Percentiles rank a stretch among this genome's conserved stretches.
Conservation (phyloP, 73 alveolate species). For the Loxodes magnus region DNA sequence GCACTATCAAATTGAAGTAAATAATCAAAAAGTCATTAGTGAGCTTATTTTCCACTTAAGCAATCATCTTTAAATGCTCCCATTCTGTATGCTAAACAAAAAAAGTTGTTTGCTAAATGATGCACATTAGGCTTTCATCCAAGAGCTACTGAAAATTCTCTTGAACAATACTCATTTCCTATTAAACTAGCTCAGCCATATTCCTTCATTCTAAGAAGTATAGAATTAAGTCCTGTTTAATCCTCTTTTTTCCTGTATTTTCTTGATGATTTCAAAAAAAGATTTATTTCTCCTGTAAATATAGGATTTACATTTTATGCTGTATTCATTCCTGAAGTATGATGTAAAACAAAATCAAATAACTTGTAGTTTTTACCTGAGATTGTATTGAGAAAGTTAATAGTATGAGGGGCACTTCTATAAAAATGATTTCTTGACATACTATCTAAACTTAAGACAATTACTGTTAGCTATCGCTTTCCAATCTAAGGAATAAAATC, state of each 20-base stretch:
- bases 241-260: not conserved
- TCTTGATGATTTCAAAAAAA: not conserved
- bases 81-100: slow-evolving; percentile 5
- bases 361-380: not conserved
- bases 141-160: slow-evolving; percentile 1
- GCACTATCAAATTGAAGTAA: not conserved
- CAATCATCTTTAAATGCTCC: not conserved
- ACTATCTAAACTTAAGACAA: not conserved
- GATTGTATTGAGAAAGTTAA: not conserved
- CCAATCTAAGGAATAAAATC: too few relatives aligned
- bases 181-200: slow-evolving; percentile 2
- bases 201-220: too few relatives aligned
- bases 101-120: not conserved
- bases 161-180: slow-evolving; percentile 4
- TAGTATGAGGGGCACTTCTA: slow-evolving; percentile 1
- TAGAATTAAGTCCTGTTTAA: too few relatives aligned
- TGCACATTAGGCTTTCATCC: slow-evolving; percentile 9
- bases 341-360: slow-evolving; percentile 1
- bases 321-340: slow-evolving; percentile 1
- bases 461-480: too few relatives aligned
- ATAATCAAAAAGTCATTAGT: not conserved
- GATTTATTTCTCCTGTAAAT: slow-evolving; percentile 1
- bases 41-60: slow-evolving; percentile 1
- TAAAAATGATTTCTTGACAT: slow-evolving; percentile 5
- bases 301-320: slow-evolving; percentile 4